phyloP scores from a whole-genome alignment of 2,329 filamentous ascomycete species.

The Penicillium olsonii region DNA sequence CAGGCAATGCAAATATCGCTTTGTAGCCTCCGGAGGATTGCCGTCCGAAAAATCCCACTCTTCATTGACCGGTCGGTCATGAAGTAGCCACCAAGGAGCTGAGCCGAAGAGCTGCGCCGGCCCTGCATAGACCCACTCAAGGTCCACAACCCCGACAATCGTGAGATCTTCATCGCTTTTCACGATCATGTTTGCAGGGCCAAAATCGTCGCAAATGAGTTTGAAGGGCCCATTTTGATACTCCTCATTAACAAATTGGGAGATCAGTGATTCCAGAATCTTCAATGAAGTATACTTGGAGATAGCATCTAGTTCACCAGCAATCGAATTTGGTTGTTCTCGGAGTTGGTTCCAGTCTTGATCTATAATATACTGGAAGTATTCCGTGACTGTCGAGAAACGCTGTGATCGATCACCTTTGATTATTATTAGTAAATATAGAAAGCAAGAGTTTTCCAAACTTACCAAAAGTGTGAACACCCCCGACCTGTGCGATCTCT shows the following conservation, averaged over 20 bases:
- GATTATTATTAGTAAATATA: not conserved
- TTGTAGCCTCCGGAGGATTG: not conserved
- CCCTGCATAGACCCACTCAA: constrained; percentile 42
- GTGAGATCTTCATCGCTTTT: constrained; percentile 35
- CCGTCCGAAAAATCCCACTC: constrained; percentile 2
- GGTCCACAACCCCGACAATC: constrained; percentile 38
- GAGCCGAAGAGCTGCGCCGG: constrained; percentile 29
- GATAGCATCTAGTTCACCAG: not conserved
- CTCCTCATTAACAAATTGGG: constrained; percentile 22
- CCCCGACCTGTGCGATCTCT: constrained; percentile 30
- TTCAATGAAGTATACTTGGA: not conserved
- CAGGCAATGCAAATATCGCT: not conserved
- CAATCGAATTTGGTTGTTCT: not conserved
- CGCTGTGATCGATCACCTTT: not conserved
- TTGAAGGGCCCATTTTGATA: constrained; percentile 37
- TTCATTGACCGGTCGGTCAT: not conserved
- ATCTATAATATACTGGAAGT: not conserved
- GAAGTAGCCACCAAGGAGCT: constrained; percentile 3
- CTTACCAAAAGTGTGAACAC: constrained; percentile 30
- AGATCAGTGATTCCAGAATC: constrained; percentile 17
- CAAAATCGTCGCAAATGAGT: constrained; percentile 41
- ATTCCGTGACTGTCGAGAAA: not conserved
- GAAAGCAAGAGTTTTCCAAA: not conserved
- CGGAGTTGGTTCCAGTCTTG: constrained; percentile 3
- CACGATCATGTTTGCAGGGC: constrained; percentile 42